Evolutionary conservation across 2,329 filamentous ascomycete species (phyloP).

Genomic region (Aureobasidium namibiae): DNA sequence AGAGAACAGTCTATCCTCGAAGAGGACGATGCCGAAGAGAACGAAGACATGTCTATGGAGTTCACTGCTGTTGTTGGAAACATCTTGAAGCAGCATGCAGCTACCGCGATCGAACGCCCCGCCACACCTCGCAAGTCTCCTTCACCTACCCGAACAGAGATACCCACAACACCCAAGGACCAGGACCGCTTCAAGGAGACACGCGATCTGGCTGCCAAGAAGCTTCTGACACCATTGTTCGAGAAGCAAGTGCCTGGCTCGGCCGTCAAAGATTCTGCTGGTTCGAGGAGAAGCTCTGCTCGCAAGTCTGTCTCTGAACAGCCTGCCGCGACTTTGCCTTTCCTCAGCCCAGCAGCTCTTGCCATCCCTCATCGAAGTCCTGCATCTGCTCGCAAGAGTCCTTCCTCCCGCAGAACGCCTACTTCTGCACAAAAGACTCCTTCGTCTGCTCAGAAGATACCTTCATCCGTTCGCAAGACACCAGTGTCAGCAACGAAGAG

Average conservation of each 20-base stretch:
- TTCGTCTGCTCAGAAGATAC: neutral
- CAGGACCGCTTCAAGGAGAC: conserved; percentile 50
- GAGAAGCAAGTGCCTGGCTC: conserved; percentile 23
- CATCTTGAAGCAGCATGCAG: conserved; percentile 26
- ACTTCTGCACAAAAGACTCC: neutral
- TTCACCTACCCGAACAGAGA: conserved; percentile 41
- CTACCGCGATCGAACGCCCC: conserved; percentile 13
- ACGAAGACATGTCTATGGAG: conserved; percentile 46
- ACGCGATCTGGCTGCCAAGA: conserved; percentile 31
- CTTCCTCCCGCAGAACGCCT: neutral
- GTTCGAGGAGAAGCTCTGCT: conserved; percentile 4
- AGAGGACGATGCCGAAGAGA: conserved; percentile 28
- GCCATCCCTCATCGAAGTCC: neutral
- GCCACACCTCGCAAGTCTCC: conserved; percentile 28
- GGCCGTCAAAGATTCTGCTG: conserved; percentile 19
- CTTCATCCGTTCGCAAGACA: neutral
- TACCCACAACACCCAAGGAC: conserved; percentile 48
- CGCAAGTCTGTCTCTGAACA: neutral
- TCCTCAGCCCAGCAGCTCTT: neutral
- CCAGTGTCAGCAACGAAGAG: neutral
- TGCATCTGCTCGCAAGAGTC: conserved; percentile 3
- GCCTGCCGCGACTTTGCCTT: neutral
- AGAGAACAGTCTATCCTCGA: conserved; percentile 8
- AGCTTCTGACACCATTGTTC: conserved; percentile 27
- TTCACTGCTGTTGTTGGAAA: conserved; percentile 42